Percentiles rank a stretch among this genome's conserved stretches.
These are phyloP conservation scores for Calonectria hawksworthii DNA, from an alignment of 2,329 filamentous ascomycete species.

Conservation along the genomic window DNA sequence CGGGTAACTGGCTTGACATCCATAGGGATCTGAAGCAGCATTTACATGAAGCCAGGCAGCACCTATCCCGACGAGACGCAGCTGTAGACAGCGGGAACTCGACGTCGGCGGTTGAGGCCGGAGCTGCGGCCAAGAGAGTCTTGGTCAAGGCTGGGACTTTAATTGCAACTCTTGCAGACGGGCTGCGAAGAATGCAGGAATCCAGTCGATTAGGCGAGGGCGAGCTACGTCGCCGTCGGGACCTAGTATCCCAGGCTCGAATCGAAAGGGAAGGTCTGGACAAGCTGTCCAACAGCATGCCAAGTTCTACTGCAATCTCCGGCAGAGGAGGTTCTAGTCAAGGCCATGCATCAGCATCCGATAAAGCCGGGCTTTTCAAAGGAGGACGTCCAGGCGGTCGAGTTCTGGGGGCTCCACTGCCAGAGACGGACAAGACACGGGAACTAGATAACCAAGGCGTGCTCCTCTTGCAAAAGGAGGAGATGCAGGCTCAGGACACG, in stretches of 20 bases:
- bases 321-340: slow-evolving; percentile 60
- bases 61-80: slow-evolving; percentile 76
- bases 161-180: slow-evolving; percentile 75
- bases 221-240: slow-evolving; percentile 78
- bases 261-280: slow-evolving; percentile 85
- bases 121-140: slow-evolving; percentile 80
- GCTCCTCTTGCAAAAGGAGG: slow-evolving; percentile 78
- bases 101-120: slow-evolving; percentile 69
- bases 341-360: slow-evolving; percentile 62
- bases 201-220: slow-evolving; percentile 75
- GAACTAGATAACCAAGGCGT: slow-evolving; percentile 84
- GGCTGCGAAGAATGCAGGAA: slow-evolving; percentile 71
- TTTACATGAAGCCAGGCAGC: slow-evolving; percentile 74
- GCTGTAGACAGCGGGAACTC: slow-evolving; percentile 57
- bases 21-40: slow-evolving; percentile 80
- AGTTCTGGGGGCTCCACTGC: slow-evolving; percentile 79
- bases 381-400: slow-evolving; percentile 64
- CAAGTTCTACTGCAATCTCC: slow-evolving; percentile 45
- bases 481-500: slow-evolving; percentile 82
- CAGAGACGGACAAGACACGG: slow-evolving; percentile 82
- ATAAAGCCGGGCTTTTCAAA: slow-evolving; percentile 64
- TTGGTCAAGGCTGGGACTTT: slow-evolving; percentile 78
- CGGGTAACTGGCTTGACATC: slow-evolving; percentile 82
- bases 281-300: slow-evolving; percentile 73
- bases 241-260: slow-evolving; percentile 77